Evolutionary conservation across 75 land plant genomes (phyloP), one percentile per base, ranked within the genome.

Genomic region (Isoetes taiwanensis): DNA sequence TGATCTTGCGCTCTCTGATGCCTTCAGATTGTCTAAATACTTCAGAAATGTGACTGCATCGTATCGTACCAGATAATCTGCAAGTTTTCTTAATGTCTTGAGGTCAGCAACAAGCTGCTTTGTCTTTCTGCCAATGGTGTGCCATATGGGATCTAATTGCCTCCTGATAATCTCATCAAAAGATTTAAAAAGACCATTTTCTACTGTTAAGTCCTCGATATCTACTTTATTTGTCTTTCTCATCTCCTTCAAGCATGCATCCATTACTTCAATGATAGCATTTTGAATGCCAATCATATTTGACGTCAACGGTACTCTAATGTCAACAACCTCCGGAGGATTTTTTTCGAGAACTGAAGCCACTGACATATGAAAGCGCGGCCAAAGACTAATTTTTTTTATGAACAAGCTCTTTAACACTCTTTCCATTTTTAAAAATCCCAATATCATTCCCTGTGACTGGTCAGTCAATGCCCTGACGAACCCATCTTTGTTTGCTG

Each of bases 61-160:
- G 60, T 89, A 94, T 61, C 99, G 78, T 16, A 82, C 76, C 28
- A 94, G 86, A 69, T 89, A 94, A 74, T 89, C 99, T 31, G 80
- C 63, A 29, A 94, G 52, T 55, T 89, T 94, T 58, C 99, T 76
- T 40, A 94, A 57, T 0, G 96, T 94, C 64, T 66, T 85, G 63
- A 94, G 71, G 54, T 94, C 99, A 26, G 68, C 52, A 11, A 89
- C 99, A 2, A 94, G 82, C 73, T 89, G 99, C 65, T 82, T 94
- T 2, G 87, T 89, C 64, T 82, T 94, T 84, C 72, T 78, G 41
- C 99, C 87, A 55, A 94, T 57, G 0, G 82, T 80, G 61, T 89
- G 99, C 99, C 99, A 94, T 31, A 94, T 94, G 9, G 99, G 91
- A 61, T 94, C 96, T 34, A 94, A 69, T 67, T 94, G 99, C 65